Conservation (phyloP, 2,329 filamentous ascomycete genomes). For the Aciculosporium take region DNA sequence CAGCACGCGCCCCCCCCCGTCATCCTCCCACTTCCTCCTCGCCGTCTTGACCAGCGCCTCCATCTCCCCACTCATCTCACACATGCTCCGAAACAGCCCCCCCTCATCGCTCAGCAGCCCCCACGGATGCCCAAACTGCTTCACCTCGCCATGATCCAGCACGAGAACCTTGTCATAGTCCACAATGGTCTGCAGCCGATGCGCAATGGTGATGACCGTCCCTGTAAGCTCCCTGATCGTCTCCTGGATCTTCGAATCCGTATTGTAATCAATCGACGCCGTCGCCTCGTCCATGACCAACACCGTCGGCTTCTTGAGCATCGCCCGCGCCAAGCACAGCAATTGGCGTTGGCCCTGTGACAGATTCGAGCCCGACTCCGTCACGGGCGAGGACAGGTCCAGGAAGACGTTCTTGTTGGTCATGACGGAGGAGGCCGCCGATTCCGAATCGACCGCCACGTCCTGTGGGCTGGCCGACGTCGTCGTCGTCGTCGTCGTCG, state of each 20-base stretch:
- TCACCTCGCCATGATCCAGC: slow-evolving; percentile 72
- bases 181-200: slow-evolving; percentile 88
- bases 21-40: slow-evolving; percentile 37
- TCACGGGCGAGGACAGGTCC: slow-evolving; percentile 68
- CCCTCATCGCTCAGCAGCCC: slow-evolving; percentile 59
- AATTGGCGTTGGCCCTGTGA: slow-evolving; percentile 94
- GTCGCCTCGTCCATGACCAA: slow-evolving; percentile 99
- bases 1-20: no score
- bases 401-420: slow-evolving; percentile 94
- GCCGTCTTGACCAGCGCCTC: slow-evolving; percentile 36
- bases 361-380: slow-evolving; percentile 84
- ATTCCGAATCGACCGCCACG: slow-evolving; percentile 7
- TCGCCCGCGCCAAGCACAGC: slow-evolving; percentile 78
- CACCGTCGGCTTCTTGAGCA: slow-evolving; percentile 82
- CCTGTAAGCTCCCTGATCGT: slow-evolving; percentile 87
- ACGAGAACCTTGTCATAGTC: slow-evolving; percentile 98
- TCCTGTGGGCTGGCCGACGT: slow-evolving; percentile 6
- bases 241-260: slow-evolving; percentile 89
- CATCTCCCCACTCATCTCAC: slow-evolving; percentile 47
- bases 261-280: slow-evolving; percentile 91
- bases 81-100: slow-evolving; percentile 50
- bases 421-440: slow-evolving; percentile 22
- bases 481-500: slow-evolving; percentile 12
- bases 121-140: slow-evolving; percentile 85
- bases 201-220: slow-evolving; percentile 93